Conservation (phyloP, 2,329 filamentous ascomycete species). For the Daldinia sp. region DNA sequence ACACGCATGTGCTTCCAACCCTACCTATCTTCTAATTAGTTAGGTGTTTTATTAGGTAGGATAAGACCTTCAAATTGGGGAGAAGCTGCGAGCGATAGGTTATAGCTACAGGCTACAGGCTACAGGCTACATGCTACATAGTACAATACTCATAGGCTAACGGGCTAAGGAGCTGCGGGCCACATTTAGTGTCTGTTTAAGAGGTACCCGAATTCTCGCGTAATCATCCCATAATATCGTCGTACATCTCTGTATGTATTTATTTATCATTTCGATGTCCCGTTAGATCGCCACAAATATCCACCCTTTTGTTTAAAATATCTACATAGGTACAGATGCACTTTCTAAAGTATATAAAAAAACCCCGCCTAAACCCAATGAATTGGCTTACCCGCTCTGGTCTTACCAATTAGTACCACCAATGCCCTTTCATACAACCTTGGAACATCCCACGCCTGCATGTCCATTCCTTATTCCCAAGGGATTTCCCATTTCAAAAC, state of each 20-base stretch:
- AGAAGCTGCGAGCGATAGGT: too few relatives aligned
- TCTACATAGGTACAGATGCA: neutral
- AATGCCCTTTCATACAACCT: conserved; percentile 29
- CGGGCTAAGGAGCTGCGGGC: too few relatives aligned
- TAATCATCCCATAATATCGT: neutral
- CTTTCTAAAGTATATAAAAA: neutral
- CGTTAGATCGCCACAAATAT: neutral
- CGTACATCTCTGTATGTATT: too few relatives aligned
- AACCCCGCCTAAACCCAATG: conserved; percentile 33
- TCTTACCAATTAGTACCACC: conserved; percentile 23
- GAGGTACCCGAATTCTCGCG: conserved; percentile 14
- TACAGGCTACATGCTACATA: too few relatives aligned
- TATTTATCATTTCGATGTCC: conserved; percentile 23
- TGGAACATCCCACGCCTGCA: conserved; percentile 22
- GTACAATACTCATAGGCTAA: too few relatives aligned
- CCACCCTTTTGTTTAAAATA: too few relatives aligned
- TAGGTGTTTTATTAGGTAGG: too few relatives aligned
- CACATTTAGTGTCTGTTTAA: conserved; percentile 20
- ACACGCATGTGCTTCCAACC: neutral
- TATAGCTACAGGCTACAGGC: too few relatives aligned
- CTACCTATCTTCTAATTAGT: too few relatives aligned
- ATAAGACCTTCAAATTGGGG: too few relatives aligned
- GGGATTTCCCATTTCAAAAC: conserved; percentile 24
- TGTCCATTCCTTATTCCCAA: conserved; percentile 31
- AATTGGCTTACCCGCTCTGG: conserved; percentile 22